Conservation (phyloP, 768 basidiomycete genomes). For the Rubroboletus pulcherrimus region DNA sequence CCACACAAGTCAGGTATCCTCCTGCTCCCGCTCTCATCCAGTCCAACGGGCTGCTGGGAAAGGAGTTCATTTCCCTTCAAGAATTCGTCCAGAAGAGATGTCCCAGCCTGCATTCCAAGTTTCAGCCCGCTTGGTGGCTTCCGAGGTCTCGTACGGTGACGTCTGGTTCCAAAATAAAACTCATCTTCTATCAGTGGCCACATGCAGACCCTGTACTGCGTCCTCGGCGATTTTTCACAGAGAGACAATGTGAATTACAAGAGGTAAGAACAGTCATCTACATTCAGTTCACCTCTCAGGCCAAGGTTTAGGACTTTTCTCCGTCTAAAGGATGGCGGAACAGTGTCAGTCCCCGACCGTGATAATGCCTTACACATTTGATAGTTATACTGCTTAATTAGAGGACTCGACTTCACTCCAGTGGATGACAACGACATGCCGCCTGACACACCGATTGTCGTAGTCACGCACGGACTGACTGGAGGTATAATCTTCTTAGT, state of each 20-base stretch:
- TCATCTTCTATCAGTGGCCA: conserved; percentile 28
- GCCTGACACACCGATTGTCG: conserved; percentile 28
- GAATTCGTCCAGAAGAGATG: conserved; percentile 32
- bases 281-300: conserved; percentile 7
- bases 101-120: conserved; percentile 26
- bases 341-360: conserved; percentile 25
- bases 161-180: neutral
- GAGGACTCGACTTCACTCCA: conserved; percentile 33
- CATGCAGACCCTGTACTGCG: conserved; percentile 32
- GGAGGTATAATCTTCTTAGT: conserved; percentile 23
- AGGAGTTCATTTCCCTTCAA: conserved; percentile 19
- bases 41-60: conserved; percentile 8
- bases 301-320: conserved; percentile 22
- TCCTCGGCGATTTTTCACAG: conserved; percentile 30
- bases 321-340: conserved; percentile 31
- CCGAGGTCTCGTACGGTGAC: conserved; percentile 22
- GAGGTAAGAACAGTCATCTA: conserved; percentile 16
- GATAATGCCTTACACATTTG: neutral
- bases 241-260: conserved; percentile 30
- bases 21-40: conserved; percentile 17
- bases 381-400: conserved; percentile 5
- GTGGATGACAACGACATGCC: conserved; percentile 21
- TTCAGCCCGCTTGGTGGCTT: conserved; percentile 33
- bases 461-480: conserved; percentile 32
- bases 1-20: conserved; percentile 22